phyloP scores from a whole-genome alignment of 257 asterid species.

The Nicotiana undulata region DNA sequence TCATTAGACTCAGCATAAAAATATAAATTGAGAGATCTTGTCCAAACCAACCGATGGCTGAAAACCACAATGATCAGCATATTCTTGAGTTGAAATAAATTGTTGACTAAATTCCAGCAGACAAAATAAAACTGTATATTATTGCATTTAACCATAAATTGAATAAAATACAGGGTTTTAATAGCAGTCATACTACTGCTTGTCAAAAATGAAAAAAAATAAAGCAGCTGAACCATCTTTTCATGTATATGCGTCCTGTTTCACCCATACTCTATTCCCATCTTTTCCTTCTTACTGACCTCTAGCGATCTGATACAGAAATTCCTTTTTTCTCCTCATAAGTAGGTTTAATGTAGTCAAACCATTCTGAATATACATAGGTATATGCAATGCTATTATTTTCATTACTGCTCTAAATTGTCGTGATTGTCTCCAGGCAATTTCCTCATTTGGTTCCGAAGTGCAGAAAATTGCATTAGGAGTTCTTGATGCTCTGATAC shows the following conservation, averaged over 20 bases:
- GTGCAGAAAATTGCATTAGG: constrained; percentile 55
- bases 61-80: not conserved
- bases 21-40: not conserved
- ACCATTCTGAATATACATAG: not conserved
- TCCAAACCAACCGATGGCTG: not conserved
- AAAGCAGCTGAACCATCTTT: not conserved
- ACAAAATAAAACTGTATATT: not conserved
- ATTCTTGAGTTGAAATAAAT: not conserved
- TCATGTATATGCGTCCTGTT: not conserved
- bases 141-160: not conserved
- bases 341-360: not conserved
- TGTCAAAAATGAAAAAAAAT: not conserved
- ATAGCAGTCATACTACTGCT: not conserved
- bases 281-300: not conserved
- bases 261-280: not conserved
- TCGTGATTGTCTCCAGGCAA: constrained; percentile 36
- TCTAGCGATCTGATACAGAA: not conserved
- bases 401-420: constrained; percentile 9
- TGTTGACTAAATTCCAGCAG: not conserved
- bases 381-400: not conserved
- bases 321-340: not conserved
- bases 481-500: constrained; percentile 60
- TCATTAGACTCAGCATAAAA: not conserved
- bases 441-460: constrained; percentile 43
- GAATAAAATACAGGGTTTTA: not conserved